phyloP scores from a whole-genome alignment of 768 basidiomycete genomes.

The Auriscalpium microsporum region DNA sequence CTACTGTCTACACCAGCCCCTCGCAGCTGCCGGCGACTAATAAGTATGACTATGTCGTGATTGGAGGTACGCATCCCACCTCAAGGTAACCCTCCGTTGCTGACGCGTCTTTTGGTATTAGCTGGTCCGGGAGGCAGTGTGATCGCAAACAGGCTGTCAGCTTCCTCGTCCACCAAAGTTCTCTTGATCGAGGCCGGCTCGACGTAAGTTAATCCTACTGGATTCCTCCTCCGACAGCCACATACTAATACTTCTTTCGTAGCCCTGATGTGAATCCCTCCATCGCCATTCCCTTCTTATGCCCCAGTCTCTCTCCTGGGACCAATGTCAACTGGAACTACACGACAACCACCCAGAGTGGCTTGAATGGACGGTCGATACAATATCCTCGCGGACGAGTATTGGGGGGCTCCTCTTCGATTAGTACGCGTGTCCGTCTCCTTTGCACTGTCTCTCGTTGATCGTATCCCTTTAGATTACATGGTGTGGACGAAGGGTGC shows the following conservation, averaged over 20 bases:
- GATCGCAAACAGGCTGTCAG: neutral
- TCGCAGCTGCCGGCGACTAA: neutral
- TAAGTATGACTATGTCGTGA: slow-evolving; percentile 1
- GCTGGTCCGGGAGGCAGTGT: slow-evolving; percentile 2
- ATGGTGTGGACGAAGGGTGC: slow-evolving; percentile 22
- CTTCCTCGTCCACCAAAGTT: neutral
- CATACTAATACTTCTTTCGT: neutral
- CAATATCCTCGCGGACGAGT: neutral
- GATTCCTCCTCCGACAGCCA: neutral
- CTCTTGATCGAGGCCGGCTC: slow-evolving; percentile 1
- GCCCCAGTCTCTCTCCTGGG: neutral
- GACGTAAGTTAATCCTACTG: neutral
- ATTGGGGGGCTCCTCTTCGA: slow-evolving; percentile 1
- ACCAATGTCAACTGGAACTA: slow-evolving; percentile 1
- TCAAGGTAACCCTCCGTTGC: neutral
- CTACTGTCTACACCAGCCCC: slow-evolving; percentile 1
- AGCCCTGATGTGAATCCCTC: neutral
- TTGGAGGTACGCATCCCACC: neutral
- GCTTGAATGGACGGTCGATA: slow-evolving; percentile 1
- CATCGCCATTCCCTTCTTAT: neutral
- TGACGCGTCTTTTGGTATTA: neutral
- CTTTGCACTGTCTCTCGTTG: neutral
- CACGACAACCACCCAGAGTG: neutral
- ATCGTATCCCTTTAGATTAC: slow-evolving; percentile 13
- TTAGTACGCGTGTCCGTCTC: neutral